Conservation (phyloP, 2,329 filamentous ascomycete genomes). For the Epichloe sibirici region DNA sequence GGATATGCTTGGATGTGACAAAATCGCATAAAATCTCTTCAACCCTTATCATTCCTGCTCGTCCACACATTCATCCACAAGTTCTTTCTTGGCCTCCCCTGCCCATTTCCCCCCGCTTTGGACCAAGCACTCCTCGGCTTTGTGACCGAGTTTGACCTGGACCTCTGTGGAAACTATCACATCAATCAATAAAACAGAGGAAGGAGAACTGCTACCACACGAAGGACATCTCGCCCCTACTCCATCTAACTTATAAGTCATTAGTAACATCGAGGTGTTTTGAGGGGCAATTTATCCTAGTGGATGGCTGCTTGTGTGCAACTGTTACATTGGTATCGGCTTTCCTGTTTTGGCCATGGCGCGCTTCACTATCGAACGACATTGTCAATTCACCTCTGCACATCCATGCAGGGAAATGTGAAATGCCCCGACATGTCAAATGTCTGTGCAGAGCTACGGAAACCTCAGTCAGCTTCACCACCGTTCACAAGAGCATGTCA, state of each 20-base stretch:
- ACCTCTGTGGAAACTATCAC: background rate
- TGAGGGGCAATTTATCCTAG: background rate
- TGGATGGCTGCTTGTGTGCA: background rate
- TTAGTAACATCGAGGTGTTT: background rate
- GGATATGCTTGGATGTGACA: no score
- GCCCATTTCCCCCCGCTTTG: background rate
- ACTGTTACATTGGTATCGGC: slow-evolving; percentile 1
- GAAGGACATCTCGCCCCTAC: background rate
- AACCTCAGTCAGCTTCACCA: background rate
- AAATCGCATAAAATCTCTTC: no score
- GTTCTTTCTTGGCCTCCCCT: no score
- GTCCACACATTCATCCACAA: background rate
- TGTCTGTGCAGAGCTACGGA: background rate
- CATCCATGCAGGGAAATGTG: background rate
- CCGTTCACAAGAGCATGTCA: no score
- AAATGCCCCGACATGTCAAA: background rate
- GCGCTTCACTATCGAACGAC: background rate
- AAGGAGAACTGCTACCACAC: no score
- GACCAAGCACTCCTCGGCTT: background rate
- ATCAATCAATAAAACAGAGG: no score
- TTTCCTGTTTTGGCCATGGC: slow-evolving; percentile 2
- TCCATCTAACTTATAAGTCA: background rate
- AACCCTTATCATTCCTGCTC: background rate
- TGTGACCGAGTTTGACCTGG: background rate
- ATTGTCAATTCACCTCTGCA: background rate